Conservation (phyloP, 805 yeast species). For the Lipomyces mesembrius region DNA sequence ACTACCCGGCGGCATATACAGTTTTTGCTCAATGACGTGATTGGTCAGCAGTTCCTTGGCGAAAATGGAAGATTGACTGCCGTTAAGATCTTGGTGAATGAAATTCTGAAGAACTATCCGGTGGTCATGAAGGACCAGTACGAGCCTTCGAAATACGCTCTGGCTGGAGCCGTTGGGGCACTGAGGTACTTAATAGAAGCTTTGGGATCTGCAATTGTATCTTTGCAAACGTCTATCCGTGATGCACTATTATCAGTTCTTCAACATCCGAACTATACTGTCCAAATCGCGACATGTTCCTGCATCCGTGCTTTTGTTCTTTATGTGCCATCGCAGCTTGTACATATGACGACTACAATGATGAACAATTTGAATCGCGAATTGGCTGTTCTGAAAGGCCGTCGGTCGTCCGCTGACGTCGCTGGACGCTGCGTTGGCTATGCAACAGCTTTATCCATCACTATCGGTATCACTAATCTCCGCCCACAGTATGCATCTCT, state of each 20-base stretch:
- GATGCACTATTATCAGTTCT: conserved; percentile 31
- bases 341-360: conserved; percentile 35
- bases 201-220: conserved; percentile 43
- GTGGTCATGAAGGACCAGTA: conserved; percentile 37
- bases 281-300: conserved; percentile 32
- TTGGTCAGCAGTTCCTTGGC: conserved; percentile 42
- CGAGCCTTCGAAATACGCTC: conserved; percentile 38
- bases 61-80: conserved; percentile 43
- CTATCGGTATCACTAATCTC: conserved; percentile 40
- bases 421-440: conserved; percentile 40
- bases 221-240: conserved; percentile 32
- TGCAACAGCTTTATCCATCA: conserved; percentile 42
- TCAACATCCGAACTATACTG: conserved; percentile 36
- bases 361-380: conserved; percentile 39
- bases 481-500: conserved; percentile 51
- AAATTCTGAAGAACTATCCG: conserved; percentile 39
- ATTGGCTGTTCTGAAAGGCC: conserved; percentile 32
- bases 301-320: conserved; percentile 35
- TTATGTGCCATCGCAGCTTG: conserved; percentile 40
- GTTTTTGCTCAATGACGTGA: conserved; percentile 40
- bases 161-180: conserved; percentile 38
- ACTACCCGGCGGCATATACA: conserved; percentile 39
- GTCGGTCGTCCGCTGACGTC: conserved; percentile 29
- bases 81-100: conserved; percentile 35
- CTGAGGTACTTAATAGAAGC: conserved; percentile 37